Base-by-base conservation (phyloP, 345 rosid genomes). In the Erucastrum elatum region DNA sequence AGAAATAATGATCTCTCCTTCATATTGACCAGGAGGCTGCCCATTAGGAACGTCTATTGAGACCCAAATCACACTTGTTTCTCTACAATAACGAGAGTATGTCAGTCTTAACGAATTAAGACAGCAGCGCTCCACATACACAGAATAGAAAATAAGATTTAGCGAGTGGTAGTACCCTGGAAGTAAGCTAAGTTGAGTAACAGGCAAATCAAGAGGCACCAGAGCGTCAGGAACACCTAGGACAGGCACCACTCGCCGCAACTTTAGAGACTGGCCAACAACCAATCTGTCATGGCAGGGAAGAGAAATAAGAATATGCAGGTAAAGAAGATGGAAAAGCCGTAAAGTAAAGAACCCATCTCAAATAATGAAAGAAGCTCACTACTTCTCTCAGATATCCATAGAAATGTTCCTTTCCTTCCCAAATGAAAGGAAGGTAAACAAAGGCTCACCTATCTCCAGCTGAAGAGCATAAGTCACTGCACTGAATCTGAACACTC, bases 201-300 rank as follows among this genome's bases (percentile, higher is more conserved):
- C 70, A 59, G 97, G 97, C 59, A 85, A 86, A 80, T 92, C 92
- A 81, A 94, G 88, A 8, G 98, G 98, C 53, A 91, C 98, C 72
- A 94, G 91, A 85, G 98, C 98, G 87, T 94, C 98, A 51, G 98
- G 98, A 29, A 94, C 88, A 83, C 98, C 97, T 77, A 94, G 76
- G 74, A 94, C 79, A 10, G 97, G 88, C 63, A 92, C 90, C 80
- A 91, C 97, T 13, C 82, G 89, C 49, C 97, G 82, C 71, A 92
- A 61, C 16, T 78, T 88, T 67, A 94, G 59, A 8, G 98, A 91
- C 82, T 88, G 90, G 67, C 97, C 98, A 82, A 86, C 84, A 82
- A 86, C 75, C 86, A 94, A 80, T 78, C 98, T 94, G 92, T 61
- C 58, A 82, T 30, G 53, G 74, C 63, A 27, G 68, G 66, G 64